A percentile compares a stretch with the other conserved stretches of the same genome.
phyloP scores from a whole-genome alignment of 2,329 filamentous ascomycete genomes.

The Ceratocystis eucalypticola region DNA sequence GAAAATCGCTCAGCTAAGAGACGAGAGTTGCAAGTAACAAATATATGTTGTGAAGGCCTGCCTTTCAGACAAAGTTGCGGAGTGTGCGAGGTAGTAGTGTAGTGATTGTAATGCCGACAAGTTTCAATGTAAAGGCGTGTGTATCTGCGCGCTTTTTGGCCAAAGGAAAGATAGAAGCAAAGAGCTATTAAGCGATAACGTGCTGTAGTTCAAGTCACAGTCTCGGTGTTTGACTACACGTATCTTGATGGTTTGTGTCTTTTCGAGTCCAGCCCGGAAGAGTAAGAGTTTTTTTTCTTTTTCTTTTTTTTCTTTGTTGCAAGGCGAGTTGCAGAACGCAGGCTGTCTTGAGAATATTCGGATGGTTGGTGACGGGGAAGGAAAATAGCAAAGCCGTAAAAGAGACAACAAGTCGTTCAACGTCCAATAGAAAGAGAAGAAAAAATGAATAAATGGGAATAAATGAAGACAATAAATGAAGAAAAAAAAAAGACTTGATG shows the following conservation, averaged over 20 bases:
- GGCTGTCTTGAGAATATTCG: not conserved
- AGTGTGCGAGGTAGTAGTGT: not conserved
- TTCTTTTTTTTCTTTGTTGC: not conserved
- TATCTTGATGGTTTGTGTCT: not conserved
- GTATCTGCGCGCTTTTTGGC: not conserved
- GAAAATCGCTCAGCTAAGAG: slow-evolving; percentile 15
- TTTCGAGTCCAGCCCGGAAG: slow-evolving; percentile 22
- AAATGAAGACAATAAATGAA: not conserved
- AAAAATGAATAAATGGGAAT: not conserved
- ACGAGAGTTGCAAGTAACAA: not conserved
- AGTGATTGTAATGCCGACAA: not conserved
- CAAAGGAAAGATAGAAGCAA: not conserved
- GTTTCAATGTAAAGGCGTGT: not conserved
- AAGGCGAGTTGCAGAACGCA: not conserved
- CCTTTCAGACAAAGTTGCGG: slow-evolving; percentile 10
- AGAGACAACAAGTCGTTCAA: not conserved
- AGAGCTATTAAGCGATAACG: not conserved
- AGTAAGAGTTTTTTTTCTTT: not conserved
- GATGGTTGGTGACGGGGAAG: not conserved
- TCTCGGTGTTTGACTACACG: not conserved
- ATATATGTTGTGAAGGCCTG: slow-evolving; percentile 9
- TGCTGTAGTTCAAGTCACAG: not conserved
- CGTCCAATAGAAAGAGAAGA: not conserved
- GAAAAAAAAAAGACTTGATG: not conserved
- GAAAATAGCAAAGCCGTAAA: not conserved